Evolutionary conservation across 352 stramenopile genomes (phyloP).

Genomic region (Aphanomyces invadans): DNA sequence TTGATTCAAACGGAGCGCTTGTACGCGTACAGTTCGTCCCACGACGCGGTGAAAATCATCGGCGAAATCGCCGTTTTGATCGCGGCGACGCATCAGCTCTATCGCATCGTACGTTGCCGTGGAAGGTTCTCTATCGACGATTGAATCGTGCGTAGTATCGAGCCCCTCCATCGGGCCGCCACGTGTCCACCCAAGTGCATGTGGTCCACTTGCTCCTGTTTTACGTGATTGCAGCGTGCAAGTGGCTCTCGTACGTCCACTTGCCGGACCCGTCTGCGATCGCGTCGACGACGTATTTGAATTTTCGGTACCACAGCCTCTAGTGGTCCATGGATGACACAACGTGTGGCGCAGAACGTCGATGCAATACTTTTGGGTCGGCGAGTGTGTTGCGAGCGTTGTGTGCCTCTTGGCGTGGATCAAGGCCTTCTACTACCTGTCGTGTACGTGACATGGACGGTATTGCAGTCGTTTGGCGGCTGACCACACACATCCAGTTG

Average conservation of each 20-base stretch:
- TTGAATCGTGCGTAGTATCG: not conserved
- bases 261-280: not conserved
- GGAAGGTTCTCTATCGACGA: too few species aligned
- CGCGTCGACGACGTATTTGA: not conserved
- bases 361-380: constrained; percentile 1
- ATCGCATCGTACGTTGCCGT: not conserved
- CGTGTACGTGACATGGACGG: not conserved
- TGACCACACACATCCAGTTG: constrained; percentile 2
- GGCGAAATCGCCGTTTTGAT: not conserved
- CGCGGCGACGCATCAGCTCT: constrained; percentile 7
- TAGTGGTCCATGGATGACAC: not conserved
- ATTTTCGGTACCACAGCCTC: constrained; percentile 8
- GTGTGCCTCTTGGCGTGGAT: constrained; percentile 20
- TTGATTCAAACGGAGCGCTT: constrained; percentile 4
- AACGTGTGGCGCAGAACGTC: not conserved
- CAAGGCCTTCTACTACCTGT: constrained; percentile 20
- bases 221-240: constrained; percentile 9
- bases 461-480: not conserved
- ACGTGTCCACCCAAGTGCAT: not conserved
- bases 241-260: not conserved
- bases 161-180: not conserved
- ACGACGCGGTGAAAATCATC: not conserved
- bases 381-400: constrained; percentile 1
- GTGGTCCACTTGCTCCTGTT: constrained; percentile 6
- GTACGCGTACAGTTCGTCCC: not conserved